Percentiles rank a stretch among this genome's conserved stretches.
phyloP scores from a whole-genome alignment of 306 rosid species.

The Rosa rugosa region DNA sequence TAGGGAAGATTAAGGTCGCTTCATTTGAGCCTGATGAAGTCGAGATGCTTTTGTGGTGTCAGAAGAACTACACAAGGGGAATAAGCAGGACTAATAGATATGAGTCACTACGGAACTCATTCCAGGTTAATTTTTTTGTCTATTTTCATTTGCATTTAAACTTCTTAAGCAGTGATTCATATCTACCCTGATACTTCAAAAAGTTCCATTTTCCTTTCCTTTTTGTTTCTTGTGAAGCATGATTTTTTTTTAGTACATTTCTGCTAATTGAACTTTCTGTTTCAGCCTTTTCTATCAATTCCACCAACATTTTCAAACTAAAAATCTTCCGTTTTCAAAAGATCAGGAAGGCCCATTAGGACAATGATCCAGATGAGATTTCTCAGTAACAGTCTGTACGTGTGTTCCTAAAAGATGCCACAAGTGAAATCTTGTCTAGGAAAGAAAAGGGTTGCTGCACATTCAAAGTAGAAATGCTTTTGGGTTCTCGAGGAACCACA shows the following conservation, averaged over 20 bases:
- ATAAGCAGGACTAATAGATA: no score
- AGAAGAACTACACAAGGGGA: background rate
- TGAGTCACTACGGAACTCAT: background rate
- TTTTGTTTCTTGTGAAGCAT: background rate
- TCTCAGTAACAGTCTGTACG: background rate
- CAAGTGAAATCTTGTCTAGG: background rate
- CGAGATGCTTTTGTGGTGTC: background rate
- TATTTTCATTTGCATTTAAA: background rate
- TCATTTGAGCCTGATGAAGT: slow-evolving; percentile 75
- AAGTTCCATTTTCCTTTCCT: background rate
- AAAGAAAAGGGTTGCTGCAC: background rate
- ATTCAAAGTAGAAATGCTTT: background rate
- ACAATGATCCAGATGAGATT: background rate
- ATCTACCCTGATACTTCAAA: background rate
- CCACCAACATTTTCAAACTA: background rate
- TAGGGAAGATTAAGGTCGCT: slow-evolving; percentile 76
- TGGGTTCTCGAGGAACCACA: background rate
- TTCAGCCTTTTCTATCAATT: no score
- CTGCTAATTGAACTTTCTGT: no score
- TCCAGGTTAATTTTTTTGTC: background rate
- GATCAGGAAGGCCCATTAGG: background rate
- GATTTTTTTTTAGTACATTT: background rate
- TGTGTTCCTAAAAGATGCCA: background rate
- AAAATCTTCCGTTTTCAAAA: no score
- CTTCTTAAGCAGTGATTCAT: background rate